phyloP scores from a whole-genome alignment of 169 alveolate species.

The Sarcocystis neurona region DNA sequence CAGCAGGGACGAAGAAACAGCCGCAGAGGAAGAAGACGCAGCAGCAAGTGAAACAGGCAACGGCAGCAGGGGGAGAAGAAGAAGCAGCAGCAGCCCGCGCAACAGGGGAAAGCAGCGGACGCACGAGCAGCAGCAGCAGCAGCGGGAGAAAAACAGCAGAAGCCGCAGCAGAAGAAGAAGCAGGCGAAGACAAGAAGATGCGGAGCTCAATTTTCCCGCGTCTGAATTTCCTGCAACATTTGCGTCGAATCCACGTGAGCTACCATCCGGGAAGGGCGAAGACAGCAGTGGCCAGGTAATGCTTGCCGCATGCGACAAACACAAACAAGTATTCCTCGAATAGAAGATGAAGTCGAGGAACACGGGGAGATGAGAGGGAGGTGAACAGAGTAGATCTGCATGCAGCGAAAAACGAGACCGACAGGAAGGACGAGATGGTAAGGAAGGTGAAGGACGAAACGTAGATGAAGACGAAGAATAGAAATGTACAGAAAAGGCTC shows the following conservation, averaged over 20 bases:
- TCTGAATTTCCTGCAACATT: neutral
- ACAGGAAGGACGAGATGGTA: no score
- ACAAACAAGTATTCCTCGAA: neutral
- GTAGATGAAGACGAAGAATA: no score
- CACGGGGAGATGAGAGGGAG: neutral
- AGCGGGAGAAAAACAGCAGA: neutral
- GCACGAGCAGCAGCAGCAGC: neutral
- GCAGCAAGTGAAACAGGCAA: neutral
- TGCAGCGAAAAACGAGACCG: no score
- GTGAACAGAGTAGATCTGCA: neutral
- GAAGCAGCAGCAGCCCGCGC: neutral
- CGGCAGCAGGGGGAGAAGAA: neutral
- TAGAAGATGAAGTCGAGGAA: neutral
- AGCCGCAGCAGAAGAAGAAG: neutral
- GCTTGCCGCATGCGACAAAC: neutral
- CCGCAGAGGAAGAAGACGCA: neutral
- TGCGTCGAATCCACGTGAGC: constrained; percentile 19
- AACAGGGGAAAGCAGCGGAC: neutral
- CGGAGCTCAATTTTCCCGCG: constrained; percentile 5
- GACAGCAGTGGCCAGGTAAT: constrained; percentile 25
- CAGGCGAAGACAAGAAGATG: neutral
- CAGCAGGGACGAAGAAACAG: neutral
- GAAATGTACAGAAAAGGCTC: no score
- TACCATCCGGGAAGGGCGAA: neutral
- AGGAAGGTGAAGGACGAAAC: no score